These are phyloP conservation scores for Alternaria incomplexa DNA, from an alignment of 2,329 filamentous ascomycete genomes.

Conservation along the genomic window DNA sequence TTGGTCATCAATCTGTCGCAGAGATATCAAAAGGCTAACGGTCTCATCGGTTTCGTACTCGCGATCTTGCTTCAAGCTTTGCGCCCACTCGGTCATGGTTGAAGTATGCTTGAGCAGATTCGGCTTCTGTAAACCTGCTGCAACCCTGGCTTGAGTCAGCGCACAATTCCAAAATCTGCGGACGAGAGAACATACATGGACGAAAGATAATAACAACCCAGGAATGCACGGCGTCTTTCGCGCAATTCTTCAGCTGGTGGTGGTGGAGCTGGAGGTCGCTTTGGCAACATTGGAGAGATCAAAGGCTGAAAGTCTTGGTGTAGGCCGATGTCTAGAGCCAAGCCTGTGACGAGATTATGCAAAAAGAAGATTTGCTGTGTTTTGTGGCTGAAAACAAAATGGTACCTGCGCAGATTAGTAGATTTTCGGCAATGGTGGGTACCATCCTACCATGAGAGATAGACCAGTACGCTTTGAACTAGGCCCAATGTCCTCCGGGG, in stretches of 20 bases:
- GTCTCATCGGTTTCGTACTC: constrained; percentile 38
- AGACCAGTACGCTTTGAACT: constrained; percentile 43
- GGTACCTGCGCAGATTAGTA: constrained; percentile 33
- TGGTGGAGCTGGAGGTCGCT: constrained; percentile 17
- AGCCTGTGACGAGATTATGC: constrained; percentile 38
- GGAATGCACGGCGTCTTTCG: constrained; percentile 38
- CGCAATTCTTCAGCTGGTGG: constrained; percentile 22
- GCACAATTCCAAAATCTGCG: background rate
- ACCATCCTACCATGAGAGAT: constrained; percentile 38
- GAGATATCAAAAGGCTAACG: constrained; percentile 28
- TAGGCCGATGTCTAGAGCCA: constrained; percentile 42
- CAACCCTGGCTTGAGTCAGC: constrained; percentile 26
- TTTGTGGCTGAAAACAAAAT: constrained; percentile 45
- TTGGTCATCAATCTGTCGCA: constrained; percentile 43
- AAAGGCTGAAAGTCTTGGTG: constrained; percentile 28
- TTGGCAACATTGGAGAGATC: constrained; percentile 11
- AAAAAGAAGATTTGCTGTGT: constrained; percentile 44
- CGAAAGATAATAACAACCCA: constrained; percentile 44
- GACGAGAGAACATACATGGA: constrained; percentile 29
- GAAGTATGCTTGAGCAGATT: constrained; percentile 38
- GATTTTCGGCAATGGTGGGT: background rate
- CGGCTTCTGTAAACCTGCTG: constrained; percentile 38
- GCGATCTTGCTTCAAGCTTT: constrained; percentile 18
- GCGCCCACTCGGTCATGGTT: constrained; percentile 37
- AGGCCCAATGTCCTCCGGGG: constrained; percentile 37